phyloP scores from a whole-genome alignment of 2,329 filamentous ascomycete species.

The Tolypocladium capitatum region DNA sequence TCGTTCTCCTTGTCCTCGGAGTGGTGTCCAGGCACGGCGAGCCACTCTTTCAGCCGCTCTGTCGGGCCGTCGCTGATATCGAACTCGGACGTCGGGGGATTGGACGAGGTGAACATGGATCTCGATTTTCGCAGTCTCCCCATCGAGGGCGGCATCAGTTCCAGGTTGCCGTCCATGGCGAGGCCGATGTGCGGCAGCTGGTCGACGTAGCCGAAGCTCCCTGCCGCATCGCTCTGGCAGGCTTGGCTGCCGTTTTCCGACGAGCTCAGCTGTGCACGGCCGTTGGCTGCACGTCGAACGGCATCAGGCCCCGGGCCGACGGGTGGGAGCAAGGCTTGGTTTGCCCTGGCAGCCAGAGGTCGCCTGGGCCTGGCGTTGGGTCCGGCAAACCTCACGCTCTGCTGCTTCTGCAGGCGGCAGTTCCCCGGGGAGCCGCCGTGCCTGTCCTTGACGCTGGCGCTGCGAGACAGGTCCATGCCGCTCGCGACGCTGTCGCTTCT shows the following conservation, averaged over 20 bases:
- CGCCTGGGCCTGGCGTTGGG: slow-evolving; percentile 16
- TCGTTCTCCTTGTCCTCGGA: slow-evolving; percentile 16
- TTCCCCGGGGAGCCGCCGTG: slow-evolving; percentile 6
- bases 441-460: slow-evolving; percentile 6
- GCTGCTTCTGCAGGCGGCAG: slow-evolving; percentile 25
- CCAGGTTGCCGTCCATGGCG: slow-evolving; percentile 33
- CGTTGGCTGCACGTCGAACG: not conserved
- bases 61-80: not conserved
- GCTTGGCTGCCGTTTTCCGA: not conserved
- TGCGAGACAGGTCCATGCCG: slow-evolving; percentile 5
- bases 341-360: slow-evolving; percentile 15
- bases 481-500: slow-evolving; percentile 10
- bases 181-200: slow-evolving; percentile 27
- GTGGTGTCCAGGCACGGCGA: slow-evolving; percentile 3
- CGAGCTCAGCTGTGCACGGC: not conserved
- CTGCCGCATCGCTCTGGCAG: not conserved
- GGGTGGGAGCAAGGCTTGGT: not conserved
- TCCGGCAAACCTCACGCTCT: slow-evolving; percentile 43
- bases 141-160: slow-evolving; percentile 33
- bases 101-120: slow-evolving; percentile 35
- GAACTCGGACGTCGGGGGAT: slow-evolving; percentile 4
- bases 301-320: not conserved
- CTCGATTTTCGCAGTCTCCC: slow-evolving; percentile 39
- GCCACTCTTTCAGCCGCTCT: slow-evolving; percentile 3
- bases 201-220: slow-evolving; percentile 11